Percentiles rank a stretch among this genome's conserved stretches.
These are phyloP conservation scores for Metarhizium anisopliae DNA, from an alignment of 2,329 filamentous ascomycete species.

Conservation along the genomic window DNA sequence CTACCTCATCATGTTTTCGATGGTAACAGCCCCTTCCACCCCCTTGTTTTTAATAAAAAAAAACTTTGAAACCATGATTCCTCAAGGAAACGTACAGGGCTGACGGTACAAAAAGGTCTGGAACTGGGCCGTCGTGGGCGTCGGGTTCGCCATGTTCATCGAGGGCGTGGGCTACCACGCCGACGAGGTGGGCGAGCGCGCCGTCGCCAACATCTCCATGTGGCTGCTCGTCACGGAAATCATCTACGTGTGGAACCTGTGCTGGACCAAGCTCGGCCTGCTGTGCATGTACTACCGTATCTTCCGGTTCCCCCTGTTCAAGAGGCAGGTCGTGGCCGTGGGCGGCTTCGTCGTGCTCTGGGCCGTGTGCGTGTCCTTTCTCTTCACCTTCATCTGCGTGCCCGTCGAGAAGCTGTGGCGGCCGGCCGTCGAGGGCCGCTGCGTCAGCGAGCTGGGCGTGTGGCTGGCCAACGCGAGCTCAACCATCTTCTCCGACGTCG, in stretches of 20 bases:
- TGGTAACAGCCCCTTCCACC: constrained; percentile 19
- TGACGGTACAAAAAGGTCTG: constrained; percentile 19
- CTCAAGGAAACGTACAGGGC: neutral
- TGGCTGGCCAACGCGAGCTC: constrained; percentile 39
- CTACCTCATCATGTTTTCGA: constrained; percentile 36
- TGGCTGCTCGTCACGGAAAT: constrained; percentile 36
- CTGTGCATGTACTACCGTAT: constrained; percentile 42
- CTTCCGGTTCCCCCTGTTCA: constrained; percentile 33
- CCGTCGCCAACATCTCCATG: constrained; percentile 33
- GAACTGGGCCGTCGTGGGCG: constrained; percentile 33
- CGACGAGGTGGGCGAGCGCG: constrained; percentile 19
- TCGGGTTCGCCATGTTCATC: constrained; percentile 37
- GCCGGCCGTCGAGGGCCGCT: constrained; percentile 30
- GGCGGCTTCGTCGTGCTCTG: constrained; percentile 34
- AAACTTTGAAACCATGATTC: no score
- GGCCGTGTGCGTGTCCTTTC: constrained; percentile 35
- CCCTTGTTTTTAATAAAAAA: no score
- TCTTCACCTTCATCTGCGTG: constrained; percentile 41
- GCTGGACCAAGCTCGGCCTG: constrained; percentile 37
- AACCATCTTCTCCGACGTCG: constrained; percentile 34
- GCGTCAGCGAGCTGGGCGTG: constrained; percentile 37
- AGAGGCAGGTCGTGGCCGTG: constrained; percentile 28
- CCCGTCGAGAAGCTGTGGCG: constrained; percentile 40
- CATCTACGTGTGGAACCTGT: constrained; percentile 35
- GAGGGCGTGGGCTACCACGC: constrained; percentile 37